phyloP scores from a whole-genome alignment of 352 stramenopile species.

The Pythium plurisporium region DNA sequence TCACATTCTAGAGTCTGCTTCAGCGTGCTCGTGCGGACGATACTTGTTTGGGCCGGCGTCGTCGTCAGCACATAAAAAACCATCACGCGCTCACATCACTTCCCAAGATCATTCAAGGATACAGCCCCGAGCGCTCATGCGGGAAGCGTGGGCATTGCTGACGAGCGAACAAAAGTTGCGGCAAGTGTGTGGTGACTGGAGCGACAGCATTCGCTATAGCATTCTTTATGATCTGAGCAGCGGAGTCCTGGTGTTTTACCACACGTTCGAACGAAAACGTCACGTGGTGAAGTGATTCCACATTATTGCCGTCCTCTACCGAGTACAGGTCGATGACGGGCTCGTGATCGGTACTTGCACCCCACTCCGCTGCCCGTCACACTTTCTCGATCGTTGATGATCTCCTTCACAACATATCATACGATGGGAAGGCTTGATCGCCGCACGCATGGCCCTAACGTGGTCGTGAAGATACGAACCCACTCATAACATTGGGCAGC shows the following conservation, averaged over 20 bases:
- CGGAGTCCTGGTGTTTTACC: slow-evolving; percentile 45
- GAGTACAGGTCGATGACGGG: slow-evolving; percentile 40
- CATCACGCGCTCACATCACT: slow-evolving; percentile 38
- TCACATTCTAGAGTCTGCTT: not conserved
- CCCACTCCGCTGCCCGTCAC: slow-evolving; percentile 3
- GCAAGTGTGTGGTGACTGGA: slow-evolving; percentile 37
- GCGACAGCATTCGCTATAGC: slow-evolving; percentile 32
- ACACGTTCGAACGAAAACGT: slow-evolving; percentile 45
- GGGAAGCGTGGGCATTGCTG: slow-evolving; percentile 37
- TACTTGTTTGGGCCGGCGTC: slow-evolving; percentile 6
- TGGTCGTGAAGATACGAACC: not conserved
- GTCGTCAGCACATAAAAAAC: slow-evolving; percentile 5
- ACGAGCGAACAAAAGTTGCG: slow-evolving; percentile 32
- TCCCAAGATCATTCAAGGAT: slow-evolving; percentile 34
- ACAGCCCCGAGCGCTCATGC: slow-evolving; percentile 28
- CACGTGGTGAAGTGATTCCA: slow-evolving; percentile 44
- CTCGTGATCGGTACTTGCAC: slow-evolving; percentile 48
- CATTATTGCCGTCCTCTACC: slow-evolving; percentile 59
- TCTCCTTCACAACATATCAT: slow-evolving; percentile 14
- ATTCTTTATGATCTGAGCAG: slow-evolving; percentile 41
- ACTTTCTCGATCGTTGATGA: too few relatives aligned
- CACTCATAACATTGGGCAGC: too few relatives aligned
- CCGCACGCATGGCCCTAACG: slow-evolving; percentile 7
- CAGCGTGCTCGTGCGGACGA: not conserved
- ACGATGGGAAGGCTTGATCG: slow-evolving; percentile 4